Conservation (phyloP, 2,329 filamentous ascomycete genomes). For the Dendrostoma leiphaemia region DNA sequence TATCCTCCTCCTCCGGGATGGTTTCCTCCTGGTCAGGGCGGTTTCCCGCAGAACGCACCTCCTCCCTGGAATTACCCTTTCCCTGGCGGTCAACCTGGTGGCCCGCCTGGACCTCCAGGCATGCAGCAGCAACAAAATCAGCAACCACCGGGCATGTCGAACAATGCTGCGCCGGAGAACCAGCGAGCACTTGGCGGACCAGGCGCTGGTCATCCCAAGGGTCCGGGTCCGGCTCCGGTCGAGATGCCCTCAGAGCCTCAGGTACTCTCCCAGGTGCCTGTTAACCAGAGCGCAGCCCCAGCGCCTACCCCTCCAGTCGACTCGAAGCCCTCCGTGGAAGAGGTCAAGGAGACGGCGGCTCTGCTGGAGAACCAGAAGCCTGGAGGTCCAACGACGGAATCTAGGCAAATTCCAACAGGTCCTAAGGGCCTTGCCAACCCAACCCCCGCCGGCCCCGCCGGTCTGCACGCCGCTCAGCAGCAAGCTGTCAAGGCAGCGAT, state of each 20-base stretch:
- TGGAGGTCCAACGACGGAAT: constrained; percentile 1
- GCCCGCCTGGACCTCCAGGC: constrained; percentile 25
- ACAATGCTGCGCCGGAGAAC: constrained; percentile 26
- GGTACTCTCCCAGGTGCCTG: constrained; percentile 42
- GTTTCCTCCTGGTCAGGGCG: constrained; percentile 73
- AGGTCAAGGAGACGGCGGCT: constrained; percentile 53
- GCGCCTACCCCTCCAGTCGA: constrained; percentile 65
- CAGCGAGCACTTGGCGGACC: constrained; percentile 54
- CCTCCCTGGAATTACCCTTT: constrained; percentile 60
- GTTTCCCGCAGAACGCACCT: constrained; percentile 66
- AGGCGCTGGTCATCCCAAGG: constrained; percentile 45
- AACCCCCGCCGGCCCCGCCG: constrained; percentile 61
- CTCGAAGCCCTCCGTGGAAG: constrained; percentile 61
- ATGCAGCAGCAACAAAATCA: constrained; percentile 28
- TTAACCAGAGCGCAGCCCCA: constrained; percentile 37
- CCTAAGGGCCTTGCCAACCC: constrained; percentile 52
- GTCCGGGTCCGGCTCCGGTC: constrained; percentile 31
- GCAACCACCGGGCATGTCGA: constrained; percentile 25
- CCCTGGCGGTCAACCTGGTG: constrained; percentile 44
- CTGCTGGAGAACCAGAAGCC: constrained; percentile 41
- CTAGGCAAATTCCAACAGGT: constrained; percentile 44
- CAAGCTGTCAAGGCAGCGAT: constrained; percentile 71
- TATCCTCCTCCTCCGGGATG: constrained; percentile 76
- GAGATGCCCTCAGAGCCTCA: constrained; percentile 55
- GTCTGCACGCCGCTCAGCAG: constrained; percentile 45